Conservation (phyloP, 345 rosid genomes). For the Populus tremula region DNA sequence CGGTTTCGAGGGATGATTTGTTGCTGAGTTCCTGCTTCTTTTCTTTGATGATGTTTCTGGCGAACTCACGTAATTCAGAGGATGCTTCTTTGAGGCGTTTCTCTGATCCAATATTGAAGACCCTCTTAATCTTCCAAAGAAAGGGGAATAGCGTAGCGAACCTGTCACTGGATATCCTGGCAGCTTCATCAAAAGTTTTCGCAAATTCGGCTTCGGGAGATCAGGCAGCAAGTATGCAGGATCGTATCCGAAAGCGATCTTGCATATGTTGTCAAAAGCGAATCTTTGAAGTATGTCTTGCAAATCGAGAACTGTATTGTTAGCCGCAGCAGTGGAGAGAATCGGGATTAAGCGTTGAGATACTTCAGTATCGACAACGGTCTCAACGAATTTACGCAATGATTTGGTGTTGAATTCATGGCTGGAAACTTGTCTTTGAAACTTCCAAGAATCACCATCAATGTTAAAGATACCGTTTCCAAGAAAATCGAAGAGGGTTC, state of each 20-base stretch:
- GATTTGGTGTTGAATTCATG: slow-evolving; percentile 72
- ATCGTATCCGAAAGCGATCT: slow-evolving; percentile 68
- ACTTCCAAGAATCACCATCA: slow-evolving; percentile 63
- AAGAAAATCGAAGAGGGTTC: slow-evolving; percentile 49
- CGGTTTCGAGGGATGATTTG: slow-evolving; percentile 25
- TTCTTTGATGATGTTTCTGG: slow-evolving; percentile 41
- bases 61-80: slow-evolving; percentile 45
- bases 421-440: slow-evolving; percentile 71
- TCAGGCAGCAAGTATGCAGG: slow-evolving; percentile 49
- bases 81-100: slow-evolving; percentile 36
- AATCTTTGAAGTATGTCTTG: slow-evolving; percentile 65
- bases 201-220: slow-evolving; percentile 40
- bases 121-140: slow-evolving; percentile 46
- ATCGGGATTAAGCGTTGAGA: slow-evolving; percentile 54
- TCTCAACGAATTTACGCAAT: slow-evolving; percentile 57
- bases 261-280: slow-evolving; percentile 68
- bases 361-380: slow-evolving; percentile 54
- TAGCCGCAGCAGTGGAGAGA: slow-evolving; percentile 36
- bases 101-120: slow-evolving; percentile 50
- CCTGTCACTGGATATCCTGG: slow-evolving; percentile 36
- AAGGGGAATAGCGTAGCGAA: slow-evolving; percentile 26
- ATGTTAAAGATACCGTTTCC: slow-evolving; percentile 70
- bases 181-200: slow-evolving; percentile 47
- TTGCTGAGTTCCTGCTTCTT: slow-evolving; percentile 39
- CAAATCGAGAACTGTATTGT: slow-evolving; percentile 36